phyloP scores from a whole-genome alignment of 345 rosid species.

The Acer saccharum region DNA sequence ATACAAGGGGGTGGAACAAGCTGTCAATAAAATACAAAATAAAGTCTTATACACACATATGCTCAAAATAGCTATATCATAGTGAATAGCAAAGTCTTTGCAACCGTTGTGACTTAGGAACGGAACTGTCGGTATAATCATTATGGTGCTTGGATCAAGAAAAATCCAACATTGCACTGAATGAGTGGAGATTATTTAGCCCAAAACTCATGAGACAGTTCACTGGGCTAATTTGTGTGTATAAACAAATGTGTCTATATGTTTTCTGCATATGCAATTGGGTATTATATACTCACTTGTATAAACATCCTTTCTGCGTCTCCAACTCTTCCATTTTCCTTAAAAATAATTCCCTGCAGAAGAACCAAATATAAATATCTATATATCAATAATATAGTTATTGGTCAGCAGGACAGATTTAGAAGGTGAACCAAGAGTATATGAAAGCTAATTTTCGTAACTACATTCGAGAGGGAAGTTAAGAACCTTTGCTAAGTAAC shows the following conservation, averaged over 20 bases:
- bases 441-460: neutral
- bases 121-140: neutral
- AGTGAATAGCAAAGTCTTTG: neutral
- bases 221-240: too few relatives aligned
- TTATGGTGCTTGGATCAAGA: neutral
- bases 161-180: neutral
- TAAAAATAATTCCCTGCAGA: constrained; percentile 81
- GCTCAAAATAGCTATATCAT: neutral
- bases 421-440: neutral
- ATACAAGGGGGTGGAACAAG: too few relatives aligned
- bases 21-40: too few relatives aligned
- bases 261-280: neutral
- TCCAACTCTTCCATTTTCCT: constrained; percentile 80
- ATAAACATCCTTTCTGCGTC: constrained; percentile 99
- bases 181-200: neutral
- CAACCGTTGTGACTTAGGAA: too few relatives aligned
- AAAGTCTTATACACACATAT: neutral
- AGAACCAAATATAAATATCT: constrained; percentile 1
- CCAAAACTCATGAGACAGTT: neutral
- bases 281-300: constrained; percentile 59
- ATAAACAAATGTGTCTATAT: neutral
- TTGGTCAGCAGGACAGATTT: neutral
- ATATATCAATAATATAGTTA: neutral
- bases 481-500: constrained; percentile 90
- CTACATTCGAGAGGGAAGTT: neutral